A percentile compares a stretch with the other conserved stretches of the same genome.
These are phyloP conservation scores for Emergomyces orientalis DNA, from an alignment of 2,329 filamentous ascomycete genomes.

Conservation along the genomic window DNA sequence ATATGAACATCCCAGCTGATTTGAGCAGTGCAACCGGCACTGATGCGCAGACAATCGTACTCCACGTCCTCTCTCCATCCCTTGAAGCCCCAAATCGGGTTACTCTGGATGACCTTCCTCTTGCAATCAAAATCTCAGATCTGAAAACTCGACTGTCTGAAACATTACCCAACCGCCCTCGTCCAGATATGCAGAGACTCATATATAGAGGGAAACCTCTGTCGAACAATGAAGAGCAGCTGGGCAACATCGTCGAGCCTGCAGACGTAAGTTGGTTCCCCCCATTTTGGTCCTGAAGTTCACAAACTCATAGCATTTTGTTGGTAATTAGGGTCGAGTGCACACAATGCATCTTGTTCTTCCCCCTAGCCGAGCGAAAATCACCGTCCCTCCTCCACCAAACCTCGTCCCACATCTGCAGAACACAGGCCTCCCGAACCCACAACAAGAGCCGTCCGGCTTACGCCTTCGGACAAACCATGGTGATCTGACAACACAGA, in stretches of 20 bases:
- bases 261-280: constrained; percentile 36
- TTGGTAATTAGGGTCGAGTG: constrained; percentile 5
- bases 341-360: constrained; percentile 35
- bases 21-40: constrained; percentile 4
- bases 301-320: constrained; percentile 1
- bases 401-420: not conserved
- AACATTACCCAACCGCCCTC: constrained; percentile 39
- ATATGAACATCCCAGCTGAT: not conserved
- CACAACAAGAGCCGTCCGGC: not conserved
- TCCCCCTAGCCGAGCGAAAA: constrained; percentile 27
- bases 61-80: constrained; percentile 36
- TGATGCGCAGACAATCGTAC: constrained; percentile 18
- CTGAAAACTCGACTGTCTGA: constrained; percentile 46
- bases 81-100: constrained; percentile 30
- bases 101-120: constrained; percentile 29
- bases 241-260: constrained; percentile 44
- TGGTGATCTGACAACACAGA: not conserved
- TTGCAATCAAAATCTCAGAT: constrained; percentile 40
- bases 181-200: constrained; percentile 43
- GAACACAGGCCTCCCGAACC: not conserved
- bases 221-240: constrained; percentile 38
- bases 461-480: not conserved
- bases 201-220: constrained; percentile 51
- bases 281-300: not conserved
- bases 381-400: constrained; percentile 2